Evolutionary conservation across 2,329 filamentous ascomycete species (phyloP), one percentile per base, ranked within the genome.

Genomic region (Arthrobotrys musiformis): DNA sequence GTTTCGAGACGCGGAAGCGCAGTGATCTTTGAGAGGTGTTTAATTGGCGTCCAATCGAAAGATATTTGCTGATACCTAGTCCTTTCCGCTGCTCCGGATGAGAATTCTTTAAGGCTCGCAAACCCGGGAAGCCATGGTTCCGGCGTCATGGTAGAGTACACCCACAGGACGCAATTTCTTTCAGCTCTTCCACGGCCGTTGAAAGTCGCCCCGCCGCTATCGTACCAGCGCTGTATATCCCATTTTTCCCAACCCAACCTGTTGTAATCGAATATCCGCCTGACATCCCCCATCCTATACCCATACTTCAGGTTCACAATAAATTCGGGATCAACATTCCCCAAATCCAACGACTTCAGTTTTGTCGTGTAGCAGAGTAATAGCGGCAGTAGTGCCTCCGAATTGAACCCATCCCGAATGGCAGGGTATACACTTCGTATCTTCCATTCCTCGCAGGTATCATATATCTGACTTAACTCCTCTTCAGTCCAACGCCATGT

Each of bases 401-500:
- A 22, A 28, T 60, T 26, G 4, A 60, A n/a, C 1, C 54, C 54
- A 15, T 24, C 54, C 5, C 11, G 15, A n/a, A 60, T 60, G 6
- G 28, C 30, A 11, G 28, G 22, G 11, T 37, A 37, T 4, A 33
- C 5, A 19, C 28, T 15, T 35, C 15, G 2, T 22, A 35, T 22
- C 17, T 24, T 24, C 54, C 54, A 60, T n/a, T 60, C 11, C 8
- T 40, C 33, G 33, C 54, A 37, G 54, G 15, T 26, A n/a, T 60
- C 11, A 1, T 42, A 24, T n/a, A 60, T 40, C 7, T 60, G 5
- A 1, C 9, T 19, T 1, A 60, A 11, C 26, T 60, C 33, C 2
- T 42, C 17, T 13, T 26, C 11, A 1, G 50, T 60, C 66, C 66
- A 69, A 17, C 30, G 7, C 66, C 66, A 69, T 9, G 17, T 11